Conservation (phyloP, 208 protist species). For the Acanthamoeba triangularis region DNA sequence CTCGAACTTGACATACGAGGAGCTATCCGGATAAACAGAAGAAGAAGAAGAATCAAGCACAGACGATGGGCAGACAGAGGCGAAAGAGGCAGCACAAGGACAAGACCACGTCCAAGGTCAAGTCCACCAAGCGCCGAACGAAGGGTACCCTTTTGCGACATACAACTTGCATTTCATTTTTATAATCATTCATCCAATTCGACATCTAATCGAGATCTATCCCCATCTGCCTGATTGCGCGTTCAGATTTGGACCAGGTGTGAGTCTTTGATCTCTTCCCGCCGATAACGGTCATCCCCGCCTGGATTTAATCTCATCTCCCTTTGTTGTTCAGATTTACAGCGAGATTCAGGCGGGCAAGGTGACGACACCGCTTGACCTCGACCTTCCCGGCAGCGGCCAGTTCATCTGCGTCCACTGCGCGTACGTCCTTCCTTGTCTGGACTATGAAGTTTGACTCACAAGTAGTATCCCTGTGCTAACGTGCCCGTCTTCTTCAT, state of each 20-base stretch:
- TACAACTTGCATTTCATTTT: not conserved
- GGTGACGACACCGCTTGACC: not conserved
- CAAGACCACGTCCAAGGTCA: conserved; percentile 1
- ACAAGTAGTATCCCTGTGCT: not conserved
- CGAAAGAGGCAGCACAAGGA: conserved; percentile 54
- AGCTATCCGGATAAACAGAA: not conserved
- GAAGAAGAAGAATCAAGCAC: not conserved
- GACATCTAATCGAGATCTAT: not conserved
- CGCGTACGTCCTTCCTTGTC: not conserved
- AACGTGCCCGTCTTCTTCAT: not conserved
- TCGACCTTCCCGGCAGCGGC: conserved; percentile 27
- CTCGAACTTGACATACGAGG: not conserved
- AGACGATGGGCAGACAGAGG: conserved; percentile 38
- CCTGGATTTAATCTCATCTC: no score
- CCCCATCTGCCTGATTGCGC: not conserved
- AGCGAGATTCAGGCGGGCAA: conserved; percentile 4
- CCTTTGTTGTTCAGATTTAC: not conserved
- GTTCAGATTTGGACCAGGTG: conserved; percentile 21
- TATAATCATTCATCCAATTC: not conserved
- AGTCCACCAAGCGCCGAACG: conserved; percentile 2
- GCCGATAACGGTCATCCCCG: no score
- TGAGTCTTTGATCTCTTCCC: not conserved
- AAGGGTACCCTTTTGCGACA: not conserved
- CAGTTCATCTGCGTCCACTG: conserved; percentile 47
- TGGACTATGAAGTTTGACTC: not conserved